These are phyloP conservation scores for Blumeria graminis DNA, from an alignment of 2,329 filamentous ascomycete genomes.

Conservation along the genomic window DNA sequence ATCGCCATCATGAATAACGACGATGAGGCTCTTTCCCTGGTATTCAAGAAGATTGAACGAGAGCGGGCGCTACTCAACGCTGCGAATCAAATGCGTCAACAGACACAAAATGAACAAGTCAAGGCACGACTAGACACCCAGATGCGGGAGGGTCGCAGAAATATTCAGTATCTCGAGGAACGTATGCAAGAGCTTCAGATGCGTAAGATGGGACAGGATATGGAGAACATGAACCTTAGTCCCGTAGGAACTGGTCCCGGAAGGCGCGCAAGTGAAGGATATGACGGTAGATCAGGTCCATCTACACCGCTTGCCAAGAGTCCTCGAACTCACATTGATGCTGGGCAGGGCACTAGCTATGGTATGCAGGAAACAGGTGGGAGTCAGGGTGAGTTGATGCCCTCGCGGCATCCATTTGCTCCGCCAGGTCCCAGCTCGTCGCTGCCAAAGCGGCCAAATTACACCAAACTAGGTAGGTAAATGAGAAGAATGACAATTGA, in stretches of 20 bases:
- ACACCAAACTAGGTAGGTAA: slow-evolving; percentile 72
- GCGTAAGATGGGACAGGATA: slow-evolving; percentile 44
- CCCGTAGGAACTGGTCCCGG: slow-evolving; percentile 18
- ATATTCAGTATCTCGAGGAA: slow-evolving; percentile 89
- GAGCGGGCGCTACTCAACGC: slow-evolving; percentile 89
- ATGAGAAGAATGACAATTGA: slow-evolving; percentile 3
- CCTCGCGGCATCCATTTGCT: slow-evolving; percentile 55
- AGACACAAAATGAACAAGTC: slow-evolving; percentile 81
- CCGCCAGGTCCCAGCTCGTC: slow-evolving; percentile 42
- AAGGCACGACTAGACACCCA: slow-evolving; percentile 78
- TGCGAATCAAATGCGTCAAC: slow-evolving; percentile 83
- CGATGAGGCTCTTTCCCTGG: slow-evolving; percentile 45
- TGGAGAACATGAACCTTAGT: slow-evolving; percentile 40
- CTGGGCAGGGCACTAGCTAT: slow-evolving; percentile 35
- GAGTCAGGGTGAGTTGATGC: slow-evolving; percentile 46
- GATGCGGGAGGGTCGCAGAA: slow-evolving; percentile 78
- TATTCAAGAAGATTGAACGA: slow-evolving; percentile 92
- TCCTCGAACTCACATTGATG: slow-evolving; percentile 22
- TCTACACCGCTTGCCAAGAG: slow-evolving; percentile 58
- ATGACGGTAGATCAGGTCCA: slow-evolving; percentile 21
- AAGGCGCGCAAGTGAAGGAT: slow-evolving; percentile 22
- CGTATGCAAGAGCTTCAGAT: slow-evolving; percentile 72
- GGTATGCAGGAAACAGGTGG: slow-evolving; percentile 32
- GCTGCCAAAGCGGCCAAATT: slow-evolving; percentile 65
- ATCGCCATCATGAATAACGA: slow-evolving; percentile 28